phyloP scores from a whole-genome alignment of 768 basidiomycete species.

The Boletus rex-veris region DNA sequence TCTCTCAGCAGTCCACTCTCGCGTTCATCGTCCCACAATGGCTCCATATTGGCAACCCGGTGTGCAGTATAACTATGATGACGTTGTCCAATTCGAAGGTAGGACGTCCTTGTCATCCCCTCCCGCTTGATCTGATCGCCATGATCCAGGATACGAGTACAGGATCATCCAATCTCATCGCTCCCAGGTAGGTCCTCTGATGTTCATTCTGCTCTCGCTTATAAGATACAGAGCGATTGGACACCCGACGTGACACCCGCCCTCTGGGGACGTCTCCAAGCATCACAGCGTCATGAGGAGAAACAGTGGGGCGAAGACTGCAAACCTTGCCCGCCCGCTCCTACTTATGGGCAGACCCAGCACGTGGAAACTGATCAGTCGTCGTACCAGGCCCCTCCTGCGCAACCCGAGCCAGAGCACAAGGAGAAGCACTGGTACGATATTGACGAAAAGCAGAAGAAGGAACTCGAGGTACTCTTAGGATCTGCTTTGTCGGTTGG shows the following conservation, averaged over 20 bases:
- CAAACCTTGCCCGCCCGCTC: background rate
- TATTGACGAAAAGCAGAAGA: conserved; percentile 52
- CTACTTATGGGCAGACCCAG: conserved; percentile 22
- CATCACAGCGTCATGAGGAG: conserved; percentile 15
- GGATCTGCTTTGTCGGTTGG: background rate
- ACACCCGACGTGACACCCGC: conserved; percentile 58
- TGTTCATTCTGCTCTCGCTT: background rate
- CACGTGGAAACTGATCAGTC: conserved; percentile 26
- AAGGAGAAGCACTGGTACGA: conserved; percentile 55
- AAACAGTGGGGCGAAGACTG: conserved; percentile 17
- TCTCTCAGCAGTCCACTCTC: conserved; percentile 5
- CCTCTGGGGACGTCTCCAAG: conserved; percentile 58
- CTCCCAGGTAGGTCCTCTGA: conserved; percentile 50
- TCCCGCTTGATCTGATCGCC: conserved; percentile 6
- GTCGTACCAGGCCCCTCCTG: conserved; percentile 13
- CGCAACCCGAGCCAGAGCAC: conserved; percentile 38
- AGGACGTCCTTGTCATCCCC: background rate
- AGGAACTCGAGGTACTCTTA: conserved; percentile 49
- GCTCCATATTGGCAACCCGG: conserved; percentile 58
- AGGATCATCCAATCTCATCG: conserved; percentile 70
- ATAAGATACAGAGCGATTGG: conserved; percentile 56
- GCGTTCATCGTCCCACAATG: conserved; percentile 32
- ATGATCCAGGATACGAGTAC: conserved; percentile 45
- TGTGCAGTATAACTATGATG: conserved; percentile 50
- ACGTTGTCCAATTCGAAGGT: conserved; percentile 59